Evolutionary conservation across 345 rosid species (phyloP), one percentile per base, ranked within the genome.

Genomic region (Brassica cretica): DNA sequence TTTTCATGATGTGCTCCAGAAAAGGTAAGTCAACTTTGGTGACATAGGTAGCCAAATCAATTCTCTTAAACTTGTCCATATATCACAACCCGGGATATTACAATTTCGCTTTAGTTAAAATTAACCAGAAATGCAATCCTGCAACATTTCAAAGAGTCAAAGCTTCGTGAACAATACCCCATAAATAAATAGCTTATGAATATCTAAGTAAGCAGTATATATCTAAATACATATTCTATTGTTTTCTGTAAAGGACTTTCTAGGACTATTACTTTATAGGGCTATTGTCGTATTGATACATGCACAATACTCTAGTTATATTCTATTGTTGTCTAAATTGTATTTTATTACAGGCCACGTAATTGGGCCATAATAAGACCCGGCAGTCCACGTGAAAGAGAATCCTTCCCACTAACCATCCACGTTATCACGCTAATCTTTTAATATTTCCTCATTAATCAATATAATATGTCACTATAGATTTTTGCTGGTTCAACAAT

Each of bases 371-470:
- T 41, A 53, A 46, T 37, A 51, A 63, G 44, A 76, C 70, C 73
- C 70, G 73, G 51, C 77, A 70, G 46, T 67, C 80, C 88, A 83
- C 76, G 86, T 79, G 80, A 70, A 70, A 32, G 32, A 64, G 70
- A 71, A 69, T 79, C 78, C 46, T 62, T 81, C 71, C 75, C 76
- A 67, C 70, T 79, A 67, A 66, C 75, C 70, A 75, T 65, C 79
- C 79, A 80, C 79, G 79, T 75, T 80, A 64, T 6, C 68, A 32
- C 60, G 37, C 41, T 63, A 49, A 39, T 8, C 30, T 55, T 37
- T 74, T 8, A 35, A 63, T 39, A 6, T 10, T 74, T n/a, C 74
- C 29, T 18, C 44, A 7, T 56, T 78, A 19, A 44, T 39, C 41
- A 46, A 21, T 69, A 9, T 62, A 32, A 19, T 35, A 35, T 33